Evolutionary conservation across 208 protist genomes (phyloP).

Genomic region (Leishmania turanica): DNA sequence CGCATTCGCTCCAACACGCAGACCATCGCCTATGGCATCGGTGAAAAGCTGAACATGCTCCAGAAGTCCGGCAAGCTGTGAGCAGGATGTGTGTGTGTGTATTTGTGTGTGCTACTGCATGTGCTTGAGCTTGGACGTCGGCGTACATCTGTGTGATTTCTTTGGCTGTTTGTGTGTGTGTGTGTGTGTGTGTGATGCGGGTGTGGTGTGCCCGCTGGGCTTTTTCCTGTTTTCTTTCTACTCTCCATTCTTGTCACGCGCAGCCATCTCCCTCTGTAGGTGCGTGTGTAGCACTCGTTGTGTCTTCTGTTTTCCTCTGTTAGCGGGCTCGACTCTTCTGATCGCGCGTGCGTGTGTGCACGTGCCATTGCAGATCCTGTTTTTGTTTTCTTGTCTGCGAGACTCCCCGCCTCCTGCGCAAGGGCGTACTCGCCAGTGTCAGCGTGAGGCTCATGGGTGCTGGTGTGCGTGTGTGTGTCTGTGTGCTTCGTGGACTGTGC

Average conservation of each 20-base stretch:
- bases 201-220: not conserved
- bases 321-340: not conserved
- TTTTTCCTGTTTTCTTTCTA: not conserved
- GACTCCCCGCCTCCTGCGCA: not conserved
- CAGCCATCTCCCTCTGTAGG: not conserved
- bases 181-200: not conserved
- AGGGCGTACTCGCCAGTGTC: not conserved
- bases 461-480: not conserved
- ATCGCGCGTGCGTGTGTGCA: not conserved
- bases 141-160: not conserved
- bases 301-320: not conserved
- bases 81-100: not conserved
- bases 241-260: not conserved
- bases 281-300: not conserved
- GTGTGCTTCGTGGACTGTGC: not conserved
- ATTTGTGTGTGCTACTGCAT: not conserved
- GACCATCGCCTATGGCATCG: constrained; percentile 98
- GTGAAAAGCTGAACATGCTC: constrained; percentile 94
- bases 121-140: not conserved
- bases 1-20: constrained; percentile 98
- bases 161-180: not conserved
- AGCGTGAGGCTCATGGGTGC: not conserved
- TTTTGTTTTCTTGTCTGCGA: not conserved
- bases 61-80: constrained; percentile 45
- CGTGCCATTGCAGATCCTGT: not conserved